Evolutionary conservation across 345 rosid genomes (phyloP).

Genomic region (Acer campestre): DNA sequence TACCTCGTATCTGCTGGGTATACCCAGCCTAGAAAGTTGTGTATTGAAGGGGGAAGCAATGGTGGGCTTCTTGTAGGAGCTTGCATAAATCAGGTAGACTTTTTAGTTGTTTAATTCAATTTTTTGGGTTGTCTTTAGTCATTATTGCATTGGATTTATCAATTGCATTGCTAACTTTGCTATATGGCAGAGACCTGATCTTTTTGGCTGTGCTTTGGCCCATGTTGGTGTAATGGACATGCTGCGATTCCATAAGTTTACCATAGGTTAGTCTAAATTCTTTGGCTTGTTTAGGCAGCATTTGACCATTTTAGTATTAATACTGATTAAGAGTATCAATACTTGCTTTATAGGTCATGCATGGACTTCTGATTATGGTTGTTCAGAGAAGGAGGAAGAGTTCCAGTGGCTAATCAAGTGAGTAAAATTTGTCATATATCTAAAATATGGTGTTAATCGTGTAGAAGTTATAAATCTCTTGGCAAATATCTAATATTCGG

Average conservation of each 20-base stretch:
- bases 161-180: background rate
- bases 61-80: constrained; percentile 96
- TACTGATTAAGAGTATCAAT: constrained; percentile 14
- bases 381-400: constrained; percentile 86
- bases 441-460: background rate
- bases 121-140: background rate
- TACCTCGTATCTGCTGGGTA: constrained; percentile 76
- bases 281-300: background rate
- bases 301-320: background rate
- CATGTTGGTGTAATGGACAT: constrained; percentile 99
- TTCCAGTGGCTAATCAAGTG: constrained; percentile 92
- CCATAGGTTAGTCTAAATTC: constrained; percentile 60
- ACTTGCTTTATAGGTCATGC: constrained; percentile 67
- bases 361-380: constrained; percentile 92
- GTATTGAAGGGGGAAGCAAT: constrained; percentile 95
- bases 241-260: constrained; percentile 93
- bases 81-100: constrained; percentile 88
- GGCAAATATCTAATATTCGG: background rate
- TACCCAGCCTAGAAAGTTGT: constrained; percentile 70
- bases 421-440: constrained; percentile 21
- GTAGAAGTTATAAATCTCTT: background rate
- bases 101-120: constrained; percentile 12
- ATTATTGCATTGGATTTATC: constrained; percentile 9
- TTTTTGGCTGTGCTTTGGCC: constrained; percentile 96
- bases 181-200: constrained; percentile 82